These are phyloP conservation scores for Arxiozyma bovina DNA, from an alignment of 1,139 yeast genomes.

Conservation along the genomic window DNA sequence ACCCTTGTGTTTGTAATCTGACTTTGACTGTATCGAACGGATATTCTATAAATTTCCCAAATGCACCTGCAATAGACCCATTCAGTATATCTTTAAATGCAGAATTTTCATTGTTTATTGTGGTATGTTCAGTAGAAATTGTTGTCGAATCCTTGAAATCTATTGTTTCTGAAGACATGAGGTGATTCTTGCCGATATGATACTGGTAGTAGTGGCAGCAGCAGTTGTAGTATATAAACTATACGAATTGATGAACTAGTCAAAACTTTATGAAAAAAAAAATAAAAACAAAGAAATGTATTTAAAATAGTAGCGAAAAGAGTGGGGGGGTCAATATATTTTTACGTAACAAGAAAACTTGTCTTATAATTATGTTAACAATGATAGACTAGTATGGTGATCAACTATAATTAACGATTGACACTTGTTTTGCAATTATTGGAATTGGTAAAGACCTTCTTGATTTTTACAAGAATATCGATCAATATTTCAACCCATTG, in stretches of 20 bases:
- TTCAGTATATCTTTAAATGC: constrained; percentile 25
- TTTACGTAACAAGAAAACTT: neutral
- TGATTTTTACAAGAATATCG: neutral
- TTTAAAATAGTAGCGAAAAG: neutral
- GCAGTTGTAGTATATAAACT: too few species aligned
- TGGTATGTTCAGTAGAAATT: neutral
- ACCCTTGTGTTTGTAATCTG: constrained; percentile 66
- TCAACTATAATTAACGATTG: neutral
- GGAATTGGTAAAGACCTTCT: neutral
- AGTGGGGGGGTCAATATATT: neutral
- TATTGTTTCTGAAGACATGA: neutral
- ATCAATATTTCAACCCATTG: neutral
- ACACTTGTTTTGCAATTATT: neutral
- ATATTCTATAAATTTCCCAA: constrained; percentile 77
- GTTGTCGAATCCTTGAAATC: neutral
- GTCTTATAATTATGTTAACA: too few species aligned
- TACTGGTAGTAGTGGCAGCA: too few species aligned
- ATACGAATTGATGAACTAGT: too few species aligned
- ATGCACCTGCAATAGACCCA: constrained; percentile 56
- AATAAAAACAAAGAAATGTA: too few species aligned
- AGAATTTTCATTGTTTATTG: constrained; percentile 8
- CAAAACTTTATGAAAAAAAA: neutral
- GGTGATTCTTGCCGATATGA: too few species aligned
- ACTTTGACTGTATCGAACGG: constrained; percentile 93
- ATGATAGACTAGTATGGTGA: too few species aligned